These are phyloP conservation scores for Serendipita sp. DNA, from an alignment of 768 basidiomycete genomes.

Conservation along the genomic window DNA sequence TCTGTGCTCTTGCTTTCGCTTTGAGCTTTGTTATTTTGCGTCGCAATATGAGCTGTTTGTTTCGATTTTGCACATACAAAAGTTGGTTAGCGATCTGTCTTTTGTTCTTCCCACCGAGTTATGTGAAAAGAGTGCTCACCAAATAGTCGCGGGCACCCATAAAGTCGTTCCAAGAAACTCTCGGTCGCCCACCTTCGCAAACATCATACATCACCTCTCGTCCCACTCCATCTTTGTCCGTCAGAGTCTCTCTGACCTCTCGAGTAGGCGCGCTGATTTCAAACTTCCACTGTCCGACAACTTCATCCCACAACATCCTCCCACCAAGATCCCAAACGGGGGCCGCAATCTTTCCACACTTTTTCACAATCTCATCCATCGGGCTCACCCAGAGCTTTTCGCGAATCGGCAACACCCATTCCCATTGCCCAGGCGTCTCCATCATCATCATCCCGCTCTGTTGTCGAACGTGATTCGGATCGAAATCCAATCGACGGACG, in stretches of 20 bases:
- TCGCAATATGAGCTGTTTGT: background rate
- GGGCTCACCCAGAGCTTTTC: slow-evolving; percentile 3
- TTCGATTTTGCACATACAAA: no score
- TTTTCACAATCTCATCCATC: slow-evolving; percentile 2
- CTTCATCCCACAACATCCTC: slow-evolving; percentile 1
- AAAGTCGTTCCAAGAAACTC: background rate
- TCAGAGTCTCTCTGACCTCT: background rate
- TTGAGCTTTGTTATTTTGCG: background rate
- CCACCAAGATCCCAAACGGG: slow-evolving; percentile 3
- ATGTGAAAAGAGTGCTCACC: background rate
- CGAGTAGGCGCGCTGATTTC: background rate
- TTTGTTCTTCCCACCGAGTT: no score
- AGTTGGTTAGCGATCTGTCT: no score
- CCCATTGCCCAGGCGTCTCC: background rate
- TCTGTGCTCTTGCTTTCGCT: background rate
- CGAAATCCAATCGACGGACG: background rate
- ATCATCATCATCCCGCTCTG: no score
- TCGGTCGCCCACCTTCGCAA: background rate
- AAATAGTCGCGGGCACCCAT: background rate
- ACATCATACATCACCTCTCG: slow-evolving; percentile 1
- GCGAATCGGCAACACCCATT: slow-evolving; percentile 3
- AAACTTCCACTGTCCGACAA: background rate
- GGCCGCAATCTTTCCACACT: background rate
- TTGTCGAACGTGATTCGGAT: background rate
- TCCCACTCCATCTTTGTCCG: background rate